Conservation (phyloP, 78 protist genomes). For the Paratrimastix pyriformis region DNA sequence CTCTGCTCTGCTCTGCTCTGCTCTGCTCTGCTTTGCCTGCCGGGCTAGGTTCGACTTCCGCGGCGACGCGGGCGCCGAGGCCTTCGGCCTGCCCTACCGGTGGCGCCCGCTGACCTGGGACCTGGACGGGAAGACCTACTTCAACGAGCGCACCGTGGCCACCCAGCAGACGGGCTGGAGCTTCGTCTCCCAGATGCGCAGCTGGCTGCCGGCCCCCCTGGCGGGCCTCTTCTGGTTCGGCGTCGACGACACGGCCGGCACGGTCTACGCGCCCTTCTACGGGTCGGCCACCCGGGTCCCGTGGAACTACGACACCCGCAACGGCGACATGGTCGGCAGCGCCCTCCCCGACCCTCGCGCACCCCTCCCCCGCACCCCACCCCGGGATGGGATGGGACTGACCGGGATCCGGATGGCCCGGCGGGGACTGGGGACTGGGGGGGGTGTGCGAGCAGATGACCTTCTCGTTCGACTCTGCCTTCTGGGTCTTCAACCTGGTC, state of each 20-base stretch:
- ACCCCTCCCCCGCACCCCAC: too few relatives aligned
- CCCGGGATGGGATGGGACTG: too few relatives aligned
- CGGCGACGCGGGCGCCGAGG: conserved; percentile 33
- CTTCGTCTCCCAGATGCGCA: conserved; percentile 31
- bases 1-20: too few relatives aligned
- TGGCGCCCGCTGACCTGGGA: conserved; percentile 21
- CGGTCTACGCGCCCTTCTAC: neutral
- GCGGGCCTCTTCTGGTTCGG: conserved; percentile 12
- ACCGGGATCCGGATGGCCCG: too few relatives aligned
- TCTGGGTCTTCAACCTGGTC: conserved; percentile 11
- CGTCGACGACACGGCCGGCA: neutral
- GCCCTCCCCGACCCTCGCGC: too few relatives aligned
- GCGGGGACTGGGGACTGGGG: too few relatives aligned
- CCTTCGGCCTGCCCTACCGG: conserved; percentile 19
- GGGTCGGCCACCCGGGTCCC: neutral
- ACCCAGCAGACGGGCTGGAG: conserved; percentile 31
- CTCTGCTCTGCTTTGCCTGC: too few relatives aligned
- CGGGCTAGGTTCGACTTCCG: neutral
- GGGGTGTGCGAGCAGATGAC: neutral
- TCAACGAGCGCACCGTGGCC: conserved; percentile 34
- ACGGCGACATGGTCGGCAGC: too few relatives aligned
- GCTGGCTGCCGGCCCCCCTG: neutral
- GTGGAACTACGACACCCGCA: neutral
- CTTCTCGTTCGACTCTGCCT: conserved; percentile 1
- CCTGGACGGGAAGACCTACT: neutral